phyloP scores from a whole-genome alignment of 2,329 filamentous ascomycete species.

The Chrysoporthe cubensis region DNA sequence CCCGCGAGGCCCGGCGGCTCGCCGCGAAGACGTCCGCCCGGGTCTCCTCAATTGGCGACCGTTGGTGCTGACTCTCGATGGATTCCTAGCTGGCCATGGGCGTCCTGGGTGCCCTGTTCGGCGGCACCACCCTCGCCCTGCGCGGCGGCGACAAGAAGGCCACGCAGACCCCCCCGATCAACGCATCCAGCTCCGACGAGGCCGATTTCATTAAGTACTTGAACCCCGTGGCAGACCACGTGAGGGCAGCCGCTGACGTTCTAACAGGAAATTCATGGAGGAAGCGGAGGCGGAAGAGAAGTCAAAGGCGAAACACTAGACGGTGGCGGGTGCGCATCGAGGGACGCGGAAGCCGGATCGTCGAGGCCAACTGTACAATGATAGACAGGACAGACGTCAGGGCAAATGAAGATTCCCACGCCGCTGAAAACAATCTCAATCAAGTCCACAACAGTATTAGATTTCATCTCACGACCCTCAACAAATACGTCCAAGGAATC shows the following conservation, averaged over 20 bases:
- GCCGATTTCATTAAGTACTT: conserved; percentile 67
- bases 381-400: conserved; percentile 24
- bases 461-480: not conserved
- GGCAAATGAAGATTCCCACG: conserved; percentile 24
- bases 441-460: not conserved
- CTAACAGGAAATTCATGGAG: conserved; percentile 52
- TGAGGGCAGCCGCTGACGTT: conserved; percentile 25
- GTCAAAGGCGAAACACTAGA: conserved; percentile 48
- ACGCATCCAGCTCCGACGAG: conserved; percentile 65
- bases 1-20: conserved; percentile 7
- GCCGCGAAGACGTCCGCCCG: not conserved
- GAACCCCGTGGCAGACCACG: conserved; percentile 22
- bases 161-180: conserved; percentile 59
- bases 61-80: conserved; percentile 32
- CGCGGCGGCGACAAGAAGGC: conserved; percentile 50
- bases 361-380: conserved; percentile 15
- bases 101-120: conserved; percentile 56
- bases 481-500: not conserved
- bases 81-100: conserved; percentile 58
- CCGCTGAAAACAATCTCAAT: not conserved
- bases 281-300: conserved; percentile 47
- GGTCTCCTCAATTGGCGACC: conserved; percentile 13
- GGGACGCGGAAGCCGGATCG: not conserved
- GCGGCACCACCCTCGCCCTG: conserved; percentile 49
- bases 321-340: conserved; percentile 19